Evolutionary conservation across 176 grass and related monocot genomes (phyloP).

Genomic region (Ensete ventricosum): DNA sequence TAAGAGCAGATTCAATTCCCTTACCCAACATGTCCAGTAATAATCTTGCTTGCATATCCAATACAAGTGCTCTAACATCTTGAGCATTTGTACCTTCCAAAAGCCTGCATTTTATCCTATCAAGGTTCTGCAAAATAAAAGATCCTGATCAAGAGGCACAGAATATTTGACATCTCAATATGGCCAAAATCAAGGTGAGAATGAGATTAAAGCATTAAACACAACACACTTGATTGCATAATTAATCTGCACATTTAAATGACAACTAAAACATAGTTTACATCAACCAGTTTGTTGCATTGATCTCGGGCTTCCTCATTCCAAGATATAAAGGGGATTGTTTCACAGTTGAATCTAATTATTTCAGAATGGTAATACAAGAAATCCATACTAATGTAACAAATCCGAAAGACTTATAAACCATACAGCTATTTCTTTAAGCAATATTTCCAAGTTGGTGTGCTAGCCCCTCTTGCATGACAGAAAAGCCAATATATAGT

Average conservation of each 20-base stretch:
- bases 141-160: neutral
- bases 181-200: neutral
- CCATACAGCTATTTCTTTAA: neutral
- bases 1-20: slow-evolving; percentile 84
- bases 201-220: neutral
- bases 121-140: slow-evolving; percentile 61
- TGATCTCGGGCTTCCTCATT: neutral
- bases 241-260: neutral
- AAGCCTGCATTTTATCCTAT: slow-evolving; percentile 97
- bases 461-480: neutral
- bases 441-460: neutral
- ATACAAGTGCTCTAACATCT: slow-evolving; percentile 95
- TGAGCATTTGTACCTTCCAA: slow-evolving; percentile 99
- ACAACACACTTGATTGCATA: too few relatives aligned
- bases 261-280: neutral
- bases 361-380: too few relatives aligned
- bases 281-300: neutral
- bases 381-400: neutral
- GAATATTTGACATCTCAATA: neutral
- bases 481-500: neutral
- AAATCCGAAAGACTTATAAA: neutral
- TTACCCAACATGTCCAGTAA: slow-evolving; percentile 97
- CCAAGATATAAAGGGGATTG: neutral
- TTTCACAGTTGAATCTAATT: too few relatives aligned
- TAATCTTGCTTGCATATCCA: slow-evolving; percentile 99